Evolutionary conservation across 148 eudicot genomes (phyloP).

Genomic region (Rhododendron ferrugineum): DNA sequence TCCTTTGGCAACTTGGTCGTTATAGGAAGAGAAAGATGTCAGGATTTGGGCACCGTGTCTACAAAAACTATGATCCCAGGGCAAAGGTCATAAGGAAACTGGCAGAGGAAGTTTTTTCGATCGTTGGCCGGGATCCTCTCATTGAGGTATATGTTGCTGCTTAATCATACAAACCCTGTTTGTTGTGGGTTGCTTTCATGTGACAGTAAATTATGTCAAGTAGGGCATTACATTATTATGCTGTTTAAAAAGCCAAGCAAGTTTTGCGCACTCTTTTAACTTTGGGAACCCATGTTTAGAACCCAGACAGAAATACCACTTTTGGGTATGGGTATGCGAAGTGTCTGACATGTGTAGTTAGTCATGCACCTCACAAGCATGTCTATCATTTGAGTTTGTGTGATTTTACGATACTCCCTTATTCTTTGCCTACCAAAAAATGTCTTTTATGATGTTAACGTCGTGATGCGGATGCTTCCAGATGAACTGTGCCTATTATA

Average conservation of each 20-base stretch:
- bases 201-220: background rate
- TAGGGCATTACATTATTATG: background rate
- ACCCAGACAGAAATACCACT: background rate
- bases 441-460: background rate
- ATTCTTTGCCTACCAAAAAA: background rate
- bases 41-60: conserved; percentile 98
- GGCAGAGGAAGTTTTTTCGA: conserved; percentile 96
- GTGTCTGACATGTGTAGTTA: background rate
- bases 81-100: conserved; percentile 89
- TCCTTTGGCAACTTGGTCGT: conserved; percentile 12
- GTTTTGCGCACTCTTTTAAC: background rate
- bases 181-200: background rate
- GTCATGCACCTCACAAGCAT: background rate
- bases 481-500: background rate
- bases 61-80: conserved; percentile 95
- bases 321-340: background rate
- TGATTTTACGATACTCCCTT: background rate
- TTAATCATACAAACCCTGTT: background rate
- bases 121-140: conserved; percentile 98
- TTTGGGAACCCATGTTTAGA: background rate
- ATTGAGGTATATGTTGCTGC: conserved; percentile 59
- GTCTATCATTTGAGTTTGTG: background rate
- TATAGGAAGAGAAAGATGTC: conserved; percentile 97
- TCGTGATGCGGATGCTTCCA: background rate
- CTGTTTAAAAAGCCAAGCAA: background rate